Conservation (phyloP, 495 filamentous ascomycete species). For the Hypoxylon rickii region DNA sequence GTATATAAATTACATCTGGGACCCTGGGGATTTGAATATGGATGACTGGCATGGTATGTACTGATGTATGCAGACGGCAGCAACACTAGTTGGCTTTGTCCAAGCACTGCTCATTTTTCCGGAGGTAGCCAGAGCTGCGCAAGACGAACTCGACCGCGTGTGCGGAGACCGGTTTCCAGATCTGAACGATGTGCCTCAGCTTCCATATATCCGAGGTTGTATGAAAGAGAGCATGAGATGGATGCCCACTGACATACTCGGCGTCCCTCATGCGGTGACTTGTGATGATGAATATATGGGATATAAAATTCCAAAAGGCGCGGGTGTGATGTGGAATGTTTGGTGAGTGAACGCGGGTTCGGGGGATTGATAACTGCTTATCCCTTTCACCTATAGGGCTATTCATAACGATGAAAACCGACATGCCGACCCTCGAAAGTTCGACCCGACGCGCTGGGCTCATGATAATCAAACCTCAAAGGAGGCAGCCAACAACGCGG, state of each 20-base stretch:
- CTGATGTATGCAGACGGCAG: slow-evolving; percentile 35
- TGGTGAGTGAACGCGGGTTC: slow-evolving; percentile 30
- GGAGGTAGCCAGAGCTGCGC: slow-evolving; percentile 52
- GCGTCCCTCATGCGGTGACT: slow-evolving; percentile 55
- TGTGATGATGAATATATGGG: slow-evolving; percentile 52
- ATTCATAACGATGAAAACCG: slow-evolving; percentile 48
- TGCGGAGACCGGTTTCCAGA: slow-evolving; percentile 52
- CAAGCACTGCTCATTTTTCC: slow-evolving; percentile 62
- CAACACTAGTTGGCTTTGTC: slow-evolving; percentile 59
- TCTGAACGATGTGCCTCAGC: slow-evolving; percentile 51
- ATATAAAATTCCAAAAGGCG: slow-evolving; percentile 45
- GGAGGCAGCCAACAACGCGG: slow-evolving; percentile 43
- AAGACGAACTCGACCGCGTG: slow-evolving; percentile 60
- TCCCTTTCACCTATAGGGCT: slow-evolving; percentile 32
- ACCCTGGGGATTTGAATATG: too few species aligned
- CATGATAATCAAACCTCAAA: slow-evolving; percentile 31
- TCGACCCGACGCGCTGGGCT: slow-evolving; percentile 54
- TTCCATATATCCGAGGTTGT: slow-evolving; percentile 55
- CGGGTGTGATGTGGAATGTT: slow-evolving; percentile 41
- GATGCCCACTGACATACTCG: slow-evolving; percentile 57
- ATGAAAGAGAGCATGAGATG: slow-evolving; percentile 61
- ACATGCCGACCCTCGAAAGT: slow-evolving; percentile 49
- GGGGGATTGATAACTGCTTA: slow-evolving; percentile 3
- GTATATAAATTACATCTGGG: too few species aligned
- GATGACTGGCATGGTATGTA: too few species aligned